Evolutionary conservation across 2,329 filamentous ascomycete species (phyloP).

Genomic region (Escovopsis weberi): DNA sequence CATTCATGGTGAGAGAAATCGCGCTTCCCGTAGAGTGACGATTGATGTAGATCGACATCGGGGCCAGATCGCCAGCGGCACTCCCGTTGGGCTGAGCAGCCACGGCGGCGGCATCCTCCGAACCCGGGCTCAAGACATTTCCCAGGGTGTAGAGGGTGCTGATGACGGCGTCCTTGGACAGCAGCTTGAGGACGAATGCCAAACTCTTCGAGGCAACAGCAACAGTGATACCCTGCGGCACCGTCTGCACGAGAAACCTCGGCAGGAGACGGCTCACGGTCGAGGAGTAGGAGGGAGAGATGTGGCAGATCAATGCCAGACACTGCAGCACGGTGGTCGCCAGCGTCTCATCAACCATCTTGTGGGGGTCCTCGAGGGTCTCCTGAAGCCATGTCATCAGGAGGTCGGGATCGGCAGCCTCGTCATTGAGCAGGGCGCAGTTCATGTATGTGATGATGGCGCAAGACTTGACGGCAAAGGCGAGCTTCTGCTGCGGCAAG

Average conservation of each 20-base stretch:
- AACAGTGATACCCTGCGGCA: conserved; percentile 53
- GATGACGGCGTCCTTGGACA: conserved; percentile 88
- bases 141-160: conserved; percentile 94
- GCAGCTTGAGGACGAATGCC: conserved; percentile 61
- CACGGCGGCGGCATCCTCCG: conserved; percentile 35
- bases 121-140: conserved; percentile 73
- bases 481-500: conserved; percentile 71
- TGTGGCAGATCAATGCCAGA: conserved; percentile 66
- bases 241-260: conserved; percentile 75
- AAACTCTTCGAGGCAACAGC: conserved; percentile 71
- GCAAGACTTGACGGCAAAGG: conserved; percentile 72
- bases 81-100: conserved; percentile 36
- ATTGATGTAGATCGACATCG: conserved; percentile 33
- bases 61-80: conserved; percentile 21
- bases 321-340: conserved; percentile 67
- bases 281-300: conserved; percentile 58
- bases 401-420: conserved; percentile 62
- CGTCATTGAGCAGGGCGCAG: conserved; percentile 69
- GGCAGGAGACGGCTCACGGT: conserved; percentile 67
- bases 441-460: conserved; percentile 74
- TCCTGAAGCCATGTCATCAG: conserved; percentile 79
- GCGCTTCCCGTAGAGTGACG: conserved; percentile 55
- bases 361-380: conserved; percentile 59
- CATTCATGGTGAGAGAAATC: conserved; percentile 61
- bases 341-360: conserved; percentile 68